Evolutionary conservation across 176 grass and related monocot genomes (phyloP).

Genomic region (Rhynchospora breviuscula): DNA sequence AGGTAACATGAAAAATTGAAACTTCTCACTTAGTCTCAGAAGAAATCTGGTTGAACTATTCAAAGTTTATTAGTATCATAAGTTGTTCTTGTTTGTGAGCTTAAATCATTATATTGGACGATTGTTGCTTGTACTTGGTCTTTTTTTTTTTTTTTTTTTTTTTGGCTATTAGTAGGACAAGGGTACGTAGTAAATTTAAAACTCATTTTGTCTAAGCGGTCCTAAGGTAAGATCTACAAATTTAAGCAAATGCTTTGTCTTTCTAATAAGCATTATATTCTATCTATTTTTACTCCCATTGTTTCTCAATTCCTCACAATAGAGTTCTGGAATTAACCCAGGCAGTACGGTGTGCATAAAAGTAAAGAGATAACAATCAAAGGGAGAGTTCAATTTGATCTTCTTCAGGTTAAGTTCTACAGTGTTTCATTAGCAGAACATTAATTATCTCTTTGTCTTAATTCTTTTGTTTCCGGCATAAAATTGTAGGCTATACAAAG

Average conservation of each 20-base stretch:
- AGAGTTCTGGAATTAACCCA: constrained; percentile 30
- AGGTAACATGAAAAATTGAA: constrained; percentile 39
- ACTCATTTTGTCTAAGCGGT: background rate
- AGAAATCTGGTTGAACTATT: background rate
- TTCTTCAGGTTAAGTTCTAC: constrained; percentile 70
- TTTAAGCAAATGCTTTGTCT: background rate
- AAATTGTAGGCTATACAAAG: constrained; percentile 75
- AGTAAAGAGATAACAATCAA: constrained; percentile 96
- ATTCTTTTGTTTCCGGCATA: constrained; percentile 20
- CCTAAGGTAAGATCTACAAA: constrained; percentile 15
- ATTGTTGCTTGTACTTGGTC: too few species aligned
- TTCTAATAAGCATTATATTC: constrained; percentile 9
- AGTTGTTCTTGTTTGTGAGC: background rate
- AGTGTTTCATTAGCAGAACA: constrained; percentile 4
- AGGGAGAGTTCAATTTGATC: constrained; percentile 97
- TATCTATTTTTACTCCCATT: background rate
- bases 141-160: too few species aligned
- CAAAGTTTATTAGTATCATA: background rate
- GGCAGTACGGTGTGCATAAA: constrained; percentile 87
- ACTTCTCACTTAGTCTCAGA: background rate
- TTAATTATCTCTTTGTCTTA: constrained; percentile 11
- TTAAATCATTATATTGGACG: background rate
- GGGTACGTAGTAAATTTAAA: background rate
- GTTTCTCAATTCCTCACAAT: constrained; percentile 7
- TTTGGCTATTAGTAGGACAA: background rate